phyloP scores from a whole-genome alignment of 2,329 filamentous ascomycete species.

The Xylaria sp. region DNA sequence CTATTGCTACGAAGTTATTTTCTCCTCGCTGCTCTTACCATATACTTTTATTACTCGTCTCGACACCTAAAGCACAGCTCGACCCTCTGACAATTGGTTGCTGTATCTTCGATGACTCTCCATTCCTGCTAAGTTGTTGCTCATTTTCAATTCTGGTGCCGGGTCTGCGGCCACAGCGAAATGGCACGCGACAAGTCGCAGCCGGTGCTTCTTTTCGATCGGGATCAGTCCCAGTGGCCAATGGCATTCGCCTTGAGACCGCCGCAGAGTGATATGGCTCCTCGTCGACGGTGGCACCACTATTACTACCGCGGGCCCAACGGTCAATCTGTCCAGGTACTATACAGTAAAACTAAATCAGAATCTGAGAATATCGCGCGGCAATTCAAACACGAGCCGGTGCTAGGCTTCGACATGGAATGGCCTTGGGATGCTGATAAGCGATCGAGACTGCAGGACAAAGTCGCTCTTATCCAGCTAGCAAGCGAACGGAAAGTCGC shows the following conservation, averaged over 20 bases:
- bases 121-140: background rate
- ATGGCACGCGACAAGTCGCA: background rate
- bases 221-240: slow-evolving; percentile 41
- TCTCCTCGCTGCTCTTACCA: no score
- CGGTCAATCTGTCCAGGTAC: slow-evolving; percentile 28
- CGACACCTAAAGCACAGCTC: background rate
- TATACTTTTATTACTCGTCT: background rate
- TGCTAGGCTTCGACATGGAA: slow-evolving; percentile 49
- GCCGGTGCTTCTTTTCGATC: slow-evolving; percentile 25
- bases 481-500: slow-evolving; percentile 43
- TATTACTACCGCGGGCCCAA: slow-evolving; percentile 38
- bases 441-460: slow-evolving; percentile 36
- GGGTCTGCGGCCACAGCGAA: background rate
- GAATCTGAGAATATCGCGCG: slow-evolving; percentile 42
- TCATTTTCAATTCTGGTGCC: background rate
- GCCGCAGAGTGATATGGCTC: background rate
- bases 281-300: slow-evolving; percentile 35
- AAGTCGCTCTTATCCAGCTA: slow-evolving; percentile 45
- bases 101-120: background rate
- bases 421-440: slow-evolving; percentile 40
- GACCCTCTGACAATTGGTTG: background rate
- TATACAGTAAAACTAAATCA: slow-evolving; percentile 38
- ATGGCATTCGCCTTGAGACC: slow-evolving; percentile 36
- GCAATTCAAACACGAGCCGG: slow-evolving; percentile 41
- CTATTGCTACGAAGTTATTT: background rate